Conservation (phyloP, 345 rosid genomes). For the Eucalyptus pauciflora region DNA sequence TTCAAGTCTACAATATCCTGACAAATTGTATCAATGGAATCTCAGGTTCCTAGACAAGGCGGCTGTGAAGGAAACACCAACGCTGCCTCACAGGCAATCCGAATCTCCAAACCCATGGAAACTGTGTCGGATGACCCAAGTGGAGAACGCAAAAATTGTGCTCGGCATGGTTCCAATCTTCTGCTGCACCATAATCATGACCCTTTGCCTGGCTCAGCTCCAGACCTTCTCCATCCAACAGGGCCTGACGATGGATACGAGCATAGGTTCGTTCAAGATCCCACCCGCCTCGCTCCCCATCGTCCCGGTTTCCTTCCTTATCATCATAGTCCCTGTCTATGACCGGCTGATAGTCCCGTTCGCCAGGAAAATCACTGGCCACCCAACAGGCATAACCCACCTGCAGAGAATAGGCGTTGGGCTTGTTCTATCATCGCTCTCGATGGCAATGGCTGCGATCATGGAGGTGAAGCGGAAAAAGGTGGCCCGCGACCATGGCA, state of each 20-base stretch:
- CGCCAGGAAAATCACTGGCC: background rate
- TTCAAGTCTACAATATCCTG: background rate
- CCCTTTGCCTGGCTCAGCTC: conserved; percentile 64
- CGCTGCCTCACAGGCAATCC: background rate
- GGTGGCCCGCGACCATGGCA: conserved; percentile 5
- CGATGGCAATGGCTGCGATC: conserved; percentile 52
- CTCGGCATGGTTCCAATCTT: conserved; percentile 40
- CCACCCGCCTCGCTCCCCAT: conserved; percentile 37
- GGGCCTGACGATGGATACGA: conserved; percentile 61
- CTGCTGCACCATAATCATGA: conserved; percentile 51
- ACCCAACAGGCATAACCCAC: conserved; percentile 33
- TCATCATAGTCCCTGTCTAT: conserved; percentile 34
- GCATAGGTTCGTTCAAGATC: conserved; percentile 28
- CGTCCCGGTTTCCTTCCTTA: conserved; percentile 15
- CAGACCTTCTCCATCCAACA: conserved; percentile 67
- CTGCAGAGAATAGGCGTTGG: conserved; percentile 56
- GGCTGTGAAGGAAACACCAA: conserved; percentile 19
- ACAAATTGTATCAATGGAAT: background rate
- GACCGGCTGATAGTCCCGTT: conserved; percentile 46
- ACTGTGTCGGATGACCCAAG: conserved; percentile 53
- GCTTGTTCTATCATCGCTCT: conserved; percentile 35
- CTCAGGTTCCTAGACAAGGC: conserved; percentile 52
- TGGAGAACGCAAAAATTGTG: conserved; percentile 44
- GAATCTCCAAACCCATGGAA: conserved; percentile 36
- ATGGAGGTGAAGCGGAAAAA: conserved; percentile 28